These are phyloP conservation scores for Phytophthora megakarya DNA, from an alignment of 352 stramenopile species.

Conservation along the genomic window DNA sequence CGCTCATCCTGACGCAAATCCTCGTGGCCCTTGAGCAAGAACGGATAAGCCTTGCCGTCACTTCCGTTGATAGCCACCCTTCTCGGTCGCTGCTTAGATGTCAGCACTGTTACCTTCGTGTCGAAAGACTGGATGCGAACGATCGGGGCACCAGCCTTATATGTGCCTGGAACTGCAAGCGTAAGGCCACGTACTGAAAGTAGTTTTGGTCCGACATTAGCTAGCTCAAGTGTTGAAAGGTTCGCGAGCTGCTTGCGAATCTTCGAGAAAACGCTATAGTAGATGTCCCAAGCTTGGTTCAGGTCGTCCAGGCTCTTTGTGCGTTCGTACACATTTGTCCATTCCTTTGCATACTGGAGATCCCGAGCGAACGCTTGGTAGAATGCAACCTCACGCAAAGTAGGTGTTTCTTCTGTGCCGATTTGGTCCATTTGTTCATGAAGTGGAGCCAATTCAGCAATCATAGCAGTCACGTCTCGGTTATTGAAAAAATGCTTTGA, in stretches of 20 bases:
- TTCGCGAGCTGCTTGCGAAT: conserved; percentile 94
- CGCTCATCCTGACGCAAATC: conserved; percentile 99
- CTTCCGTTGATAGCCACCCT: conserved; percentile 98
- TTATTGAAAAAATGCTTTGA: conserved; percentile 98
- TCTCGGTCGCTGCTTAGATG: conserved; percentile 98
- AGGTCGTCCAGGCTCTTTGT: conserved; percentile 83
- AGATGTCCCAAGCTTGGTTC: conserved; percentile 97
- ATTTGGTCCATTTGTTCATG: conserved; percentile 91
- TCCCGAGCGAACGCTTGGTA: conserved; percentile 94
- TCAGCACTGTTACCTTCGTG: conserved; percentile 96
- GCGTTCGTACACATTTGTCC: conserved; percentile 79
- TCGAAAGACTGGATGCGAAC: conserved; percentile 94
- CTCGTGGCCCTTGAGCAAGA: conserved; percentile 99
- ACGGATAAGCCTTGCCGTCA: conserved; percentile 98
- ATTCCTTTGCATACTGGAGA: conserved; percentile 86
- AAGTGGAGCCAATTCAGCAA: conserved; percentile 94
- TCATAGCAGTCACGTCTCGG: conserved; percentile 96
- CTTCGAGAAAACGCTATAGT: conserved; percentile 98
- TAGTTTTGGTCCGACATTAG: conserved; percentile 96
- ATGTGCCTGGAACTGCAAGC: conserved; percentile 95
- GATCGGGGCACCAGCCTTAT: conserved; percentile 86
- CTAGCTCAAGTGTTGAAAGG: conserved; percentile 96
- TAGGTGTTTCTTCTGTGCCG: conserved; percentile 66
- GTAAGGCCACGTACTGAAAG: conserved; percentile 94
- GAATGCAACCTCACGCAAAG: conserved; percentile 84